Conservation (phyloP, 2,329 filamentous ascomycete species). For the Curvularia eragrostidis region DNA sequence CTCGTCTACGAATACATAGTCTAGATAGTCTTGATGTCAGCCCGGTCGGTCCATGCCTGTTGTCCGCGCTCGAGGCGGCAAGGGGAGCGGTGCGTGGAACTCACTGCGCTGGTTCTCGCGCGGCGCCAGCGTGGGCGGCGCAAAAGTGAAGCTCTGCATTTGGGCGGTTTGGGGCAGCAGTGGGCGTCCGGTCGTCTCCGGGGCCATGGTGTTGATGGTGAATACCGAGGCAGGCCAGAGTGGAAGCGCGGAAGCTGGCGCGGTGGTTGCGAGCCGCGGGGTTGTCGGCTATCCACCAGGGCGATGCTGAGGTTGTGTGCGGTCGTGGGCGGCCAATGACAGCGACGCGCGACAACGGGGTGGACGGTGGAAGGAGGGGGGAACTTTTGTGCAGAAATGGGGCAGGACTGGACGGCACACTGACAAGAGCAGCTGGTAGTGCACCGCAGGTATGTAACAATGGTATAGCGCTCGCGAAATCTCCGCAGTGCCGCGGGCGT, state of each 20-base stretch:
- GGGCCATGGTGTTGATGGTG: conserved; percentile 59
- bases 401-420: conserved; percentile 23
- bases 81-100: conserved; percentile 42
- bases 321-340: conserved; percentile 38
- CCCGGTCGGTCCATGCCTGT: neutral
- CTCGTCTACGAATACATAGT: conserved; percentile 99
- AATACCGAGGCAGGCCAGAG: conserved; percentile 9
- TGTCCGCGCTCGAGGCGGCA: conserved; percentile 4
- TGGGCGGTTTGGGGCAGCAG: conserved; percentile 71
- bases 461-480: conserved; percentile 41
- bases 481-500: conserved; percentile 44
- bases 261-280: conserved; percentile 41
- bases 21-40: conserved; percentile 57
- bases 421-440: conserved; percentile 7
- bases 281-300: conserved; percentile 40
- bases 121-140: conserved; percentile 67
- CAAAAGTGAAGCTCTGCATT: conserved; percentile 79
- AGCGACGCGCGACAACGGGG: conserved; percentile 20
- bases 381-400: conserved; percentile 2
- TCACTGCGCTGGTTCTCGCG: conserved; percentile 86
- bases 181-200: conserved; percentile 67
- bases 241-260: conserved; percentile 23
- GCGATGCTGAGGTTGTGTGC: conserved; percentile 33
- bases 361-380: conserved; percentile 4
- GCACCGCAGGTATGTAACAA: conserved; percentile 16